phyloP scores from a whole-genome alignment of 2,329 filamentous ascomycete species.

The Daldinia sp. region DNA sequence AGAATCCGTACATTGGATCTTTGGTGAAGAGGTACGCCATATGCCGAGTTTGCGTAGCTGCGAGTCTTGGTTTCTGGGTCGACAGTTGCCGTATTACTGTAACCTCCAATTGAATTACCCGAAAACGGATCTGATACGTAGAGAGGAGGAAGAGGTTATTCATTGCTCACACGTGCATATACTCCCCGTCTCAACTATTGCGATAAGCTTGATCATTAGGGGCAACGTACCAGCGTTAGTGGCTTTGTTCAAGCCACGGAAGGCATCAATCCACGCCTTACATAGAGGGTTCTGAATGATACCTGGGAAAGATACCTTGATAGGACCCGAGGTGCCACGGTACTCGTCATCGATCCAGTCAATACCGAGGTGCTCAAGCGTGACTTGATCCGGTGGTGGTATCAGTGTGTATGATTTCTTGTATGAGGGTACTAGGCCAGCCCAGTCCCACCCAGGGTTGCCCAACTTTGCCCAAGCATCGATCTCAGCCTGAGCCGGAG shows the following conservation, averaged over 20 bases:
- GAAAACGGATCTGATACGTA: conserved; percentile 43
- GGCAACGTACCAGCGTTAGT: conserved; percentile 41
- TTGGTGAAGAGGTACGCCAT: conserved; percentile 31
- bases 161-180: background rate
- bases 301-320: conserved; percentile 44
- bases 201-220: background rate
- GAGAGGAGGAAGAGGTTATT: background rate
- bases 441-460: conserved; percentile 45
- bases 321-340: conserved; percentile 37
- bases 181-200: background rate
- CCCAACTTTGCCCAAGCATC: conserved; percentile 44
- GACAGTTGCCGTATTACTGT: conserved; percentile 42
- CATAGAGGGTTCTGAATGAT: conserved; percentile 40
- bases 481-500: conserved; percentile 33
- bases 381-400: background rate
- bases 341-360: background rate
- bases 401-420: conserved; percentile 8
- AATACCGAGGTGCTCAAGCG: background rate
- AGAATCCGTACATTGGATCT: conserved; percentile 39
- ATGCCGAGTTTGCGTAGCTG: conserved; percentile 42
- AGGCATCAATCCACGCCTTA: conserved; percentile 46
- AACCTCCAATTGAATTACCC: conserved; percentile 43
- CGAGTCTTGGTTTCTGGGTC: conserved; percentile 40
- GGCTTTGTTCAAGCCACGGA: conserved; percentile 35
- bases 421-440: conserved; percentile 28